Percentiles rank a stretch among this genome's conserved stretches.
These are phyloP conservation scores for Gamarada debralockiae DNA, from an alignment of 495 filamentous ascomycete species.

Conservation along the genomic window DNA sequence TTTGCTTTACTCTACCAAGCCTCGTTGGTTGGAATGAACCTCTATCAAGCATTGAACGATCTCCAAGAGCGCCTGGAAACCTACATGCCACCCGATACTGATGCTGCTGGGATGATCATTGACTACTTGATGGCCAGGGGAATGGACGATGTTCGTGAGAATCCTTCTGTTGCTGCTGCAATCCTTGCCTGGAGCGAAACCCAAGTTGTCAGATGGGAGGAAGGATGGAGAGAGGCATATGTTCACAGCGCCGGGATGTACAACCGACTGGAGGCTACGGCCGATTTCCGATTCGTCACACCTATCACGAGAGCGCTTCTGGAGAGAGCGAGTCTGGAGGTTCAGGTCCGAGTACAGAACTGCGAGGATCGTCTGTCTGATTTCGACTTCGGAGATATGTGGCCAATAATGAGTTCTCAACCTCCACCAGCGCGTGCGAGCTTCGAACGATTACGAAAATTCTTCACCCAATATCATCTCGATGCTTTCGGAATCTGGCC, in stretches of 20 bases:
- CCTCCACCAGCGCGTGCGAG: constrained; percentile 37
- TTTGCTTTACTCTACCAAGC: constrained; percentile 56
- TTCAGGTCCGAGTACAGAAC: constrained; percentile 56
- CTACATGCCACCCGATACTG: constrained; percentile 45
- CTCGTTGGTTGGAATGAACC: constrained; percentile 54
- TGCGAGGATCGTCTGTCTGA: constrained; percentile 53
- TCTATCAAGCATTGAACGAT: constrained; percentile 54
- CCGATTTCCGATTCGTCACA: constrained; percentile 56
- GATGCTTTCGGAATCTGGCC: constrained; percentile 50
- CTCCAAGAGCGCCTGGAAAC: constrained; percentile 49
- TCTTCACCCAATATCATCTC: constrained; percentile 51
- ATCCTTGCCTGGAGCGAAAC: constrained; percentile 63
- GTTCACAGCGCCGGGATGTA: constrained; percentile 64
- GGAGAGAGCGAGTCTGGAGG: constrained; percentile 56
- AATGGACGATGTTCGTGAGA: constrained; percentile 66
- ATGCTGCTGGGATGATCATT: constrained; percentile 47
- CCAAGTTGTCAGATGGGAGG: constrained; percentile 55
- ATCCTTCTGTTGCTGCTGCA: constrained; percentile 55
- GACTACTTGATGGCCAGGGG: constrained; percentile 52
- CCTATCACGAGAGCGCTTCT: constrained; percentile 61
- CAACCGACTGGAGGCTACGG: constrained; percentile 43
- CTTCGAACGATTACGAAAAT: constrained; percentile 52
- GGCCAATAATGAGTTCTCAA: constrained; percentile 39
- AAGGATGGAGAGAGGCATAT: constrained; percentile 66
- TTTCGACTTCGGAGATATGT: constrained; percentile 63